phyloP scores from a whole-genome alignment of 1,284 basidiomycete species.

The Trichosporon coremiiforme region DNA sequence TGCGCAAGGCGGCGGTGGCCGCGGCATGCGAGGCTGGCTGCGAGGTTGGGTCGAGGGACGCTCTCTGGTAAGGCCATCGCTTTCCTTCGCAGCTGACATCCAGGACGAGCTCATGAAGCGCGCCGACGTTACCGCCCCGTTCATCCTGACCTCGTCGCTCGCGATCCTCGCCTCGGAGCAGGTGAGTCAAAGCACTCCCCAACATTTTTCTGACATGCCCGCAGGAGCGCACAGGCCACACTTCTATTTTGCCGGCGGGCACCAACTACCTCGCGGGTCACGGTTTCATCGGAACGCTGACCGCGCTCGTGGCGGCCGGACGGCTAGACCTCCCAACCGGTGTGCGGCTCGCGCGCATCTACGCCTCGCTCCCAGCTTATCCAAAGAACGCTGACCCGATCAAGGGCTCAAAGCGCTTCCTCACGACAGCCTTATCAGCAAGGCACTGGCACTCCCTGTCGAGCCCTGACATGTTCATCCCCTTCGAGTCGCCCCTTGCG shows the following conservation, averaged over 20 bases:
- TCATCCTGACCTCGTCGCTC: conserved; percentile 53
- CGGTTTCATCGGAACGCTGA: conserved; percentile 55
- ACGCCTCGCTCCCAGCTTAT: conserved; percentile 43
- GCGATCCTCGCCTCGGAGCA: conserved; percentile 54
- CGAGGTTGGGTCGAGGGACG: conserved; percentile 55
- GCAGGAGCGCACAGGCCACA: conserved; percentile 42
- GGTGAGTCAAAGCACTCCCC: conserved; percentile 32
- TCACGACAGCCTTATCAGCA: conserved; percentile 52
- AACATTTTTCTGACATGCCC: conserved; percentile 14
- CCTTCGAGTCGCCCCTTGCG: conserved; percentile 34
- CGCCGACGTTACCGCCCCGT: conserved; percentile 53
- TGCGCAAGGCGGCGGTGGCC: conserved; percentile 33
- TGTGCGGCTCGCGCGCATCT: conserved; percentile 50
- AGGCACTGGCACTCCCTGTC: conserved; percentile 53
- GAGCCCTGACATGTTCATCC: conserved; percentile 41
- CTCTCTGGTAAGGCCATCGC: conserved; percentile 38
- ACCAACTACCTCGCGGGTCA: conserved; percentile 54
- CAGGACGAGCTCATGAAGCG: conserved; percentile 54
- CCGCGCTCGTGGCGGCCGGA: conserved; percentile 52
- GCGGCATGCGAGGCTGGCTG: conserved; percentile 47
- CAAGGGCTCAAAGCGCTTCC: conserved; percentile 33
- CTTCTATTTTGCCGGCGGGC: conserved; percentile 44
- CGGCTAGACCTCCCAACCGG: conserved; percentile 51
- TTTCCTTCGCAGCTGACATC: conserved; percentile 21
- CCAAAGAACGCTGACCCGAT: conserved; percentile 31